Base-by-base conservation (phyloP, 768 basidiomycete species). In the Baorangia bicolor region DNA sequence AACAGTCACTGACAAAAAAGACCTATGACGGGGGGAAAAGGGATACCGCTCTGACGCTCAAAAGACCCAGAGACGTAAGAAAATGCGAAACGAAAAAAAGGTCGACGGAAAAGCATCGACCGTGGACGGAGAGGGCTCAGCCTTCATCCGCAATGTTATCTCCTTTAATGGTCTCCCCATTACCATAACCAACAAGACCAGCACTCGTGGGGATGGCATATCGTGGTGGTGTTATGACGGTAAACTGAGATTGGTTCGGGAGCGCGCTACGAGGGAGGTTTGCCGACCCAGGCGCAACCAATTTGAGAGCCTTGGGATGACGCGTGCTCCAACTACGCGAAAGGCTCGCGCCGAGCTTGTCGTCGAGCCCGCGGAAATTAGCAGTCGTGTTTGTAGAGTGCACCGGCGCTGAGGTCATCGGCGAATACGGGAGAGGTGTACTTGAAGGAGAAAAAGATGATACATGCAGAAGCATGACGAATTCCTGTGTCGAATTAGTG, bases 401-500 rank as follows among this genome's bases (percentile, higher is more conserved):
- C 14, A 53, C 53, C 4, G 55, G 74, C 56, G 60, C 73, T 57
- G 67, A 56, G 30, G 66, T 66, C 71, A 84, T 76, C 10, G 90
- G 87, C 39, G 88, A 86, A 66, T 81, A 83, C 13, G 87, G 77
- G 37, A 83, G 77, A 38, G 74, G 73, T 2, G 81, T 79, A 16
- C 81, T 68, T 4, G 81, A 72, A 11, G 86, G 82, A 40, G 91
- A 83, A 61, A 90, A 85, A 0, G 89, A 91, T 8, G 93, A 92
- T 44, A 93, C 87, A 64, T 92, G 90, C 18, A 95, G 75, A 45
- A 96, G 77, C 60, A 92, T 90, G 46, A 90, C 86, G 63, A 94
- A 89, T 69, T 92, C 92, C 70, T 95, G 87, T 12, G 93, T 92
- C 13, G 87, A 82, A 63, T 90, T 88, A 21, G 88, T 90, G 53